Evolutionary conservation across 139 green algal genomes (phyloP).

Genomic region (Chlorella sp.): DNA sequence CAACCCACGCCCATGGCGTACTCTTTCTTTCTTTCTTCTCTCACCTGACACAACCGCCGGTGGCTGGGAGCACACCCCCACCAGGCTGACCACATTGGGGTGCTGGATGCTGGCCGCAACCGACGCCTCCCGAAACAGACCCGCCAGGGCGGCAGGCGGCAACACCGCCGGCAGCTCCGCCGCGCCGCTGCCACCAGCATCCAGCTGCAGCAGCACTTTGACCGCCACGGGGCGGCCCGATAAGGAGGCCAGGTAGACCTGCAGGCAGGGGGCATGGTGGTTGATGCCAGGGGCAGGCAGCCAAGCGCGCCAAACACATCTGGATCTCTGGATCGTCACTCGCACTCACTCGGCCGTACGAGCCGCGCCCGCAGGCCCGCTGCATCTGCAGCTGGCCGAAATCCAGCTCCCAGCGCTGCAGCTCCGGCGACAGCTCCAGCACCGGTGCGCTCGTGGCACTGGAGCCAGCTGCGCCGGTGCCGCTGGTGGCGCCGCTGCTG

Average conservation of each 20-base stretch:
- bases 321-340: no score
- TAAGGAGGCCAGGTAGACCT: not conserved
- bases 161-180: not conserved
- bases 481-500: not conserved
- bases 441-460: not conserved
- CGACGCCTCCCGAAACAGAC: not conserved
- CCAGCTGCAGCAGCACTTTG: conserved; percentile 17
- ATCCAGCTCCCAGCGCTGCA: no score
- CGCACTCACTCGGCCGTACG: not conserved
- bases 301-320: no score
- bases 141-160: not conserved
- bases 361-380: no score
- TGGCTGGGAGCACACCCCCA: no score
- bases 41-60: no score
- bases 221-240: not conserved
- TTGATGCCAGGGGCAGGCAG: no score
- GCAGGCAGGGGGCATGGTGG: no score
- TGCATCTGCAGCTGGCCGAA: no score
- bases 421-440: no score
- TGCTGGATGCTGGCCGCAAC: not conserved
- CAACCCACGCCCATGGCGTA: no score
- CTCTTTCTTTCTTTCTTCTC: no score
- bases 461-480: not conserved
- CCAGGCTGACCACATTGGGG: not conserved
- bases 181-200: not conserved